Evolutionary conservation across 1,284 basidiomycete species (phyloP).

Genomic region (Malassezia globosa): DNA sequence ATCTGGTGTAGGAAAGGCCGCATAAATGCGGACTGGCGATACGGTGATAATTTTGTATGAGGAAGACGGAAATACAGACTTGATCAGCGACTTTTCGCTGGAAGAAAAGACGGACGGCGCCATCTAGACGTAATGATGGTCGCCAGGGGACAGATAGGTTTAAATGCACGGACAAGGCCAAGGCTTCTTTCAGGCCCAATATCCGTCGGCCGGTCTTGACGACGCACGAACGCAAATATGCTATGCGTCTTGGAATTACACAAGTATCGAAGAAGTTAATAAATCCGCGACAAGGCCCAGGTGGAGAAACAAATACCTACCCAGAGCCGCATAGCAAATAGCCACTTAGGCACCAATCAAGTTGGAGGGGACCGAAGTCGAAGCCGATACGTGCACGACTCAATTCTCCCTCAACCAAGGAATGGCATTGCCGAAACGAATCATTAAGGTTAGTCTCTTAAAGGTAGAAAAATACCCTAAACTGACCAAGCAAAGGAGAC

Average conservation of each 20-base stretch:
- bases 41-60: constrained; percentile 43
- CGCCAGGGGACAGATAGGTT: too few relatives aligned
- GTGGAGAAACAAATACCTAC: too few relatives aligned
- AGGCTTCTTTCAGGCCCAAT: too few relatives aligned
- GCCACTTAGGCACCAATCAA: too few relatives aligned
- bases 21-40: constrained; percentile 43
- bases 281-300: too few relatives aligned
- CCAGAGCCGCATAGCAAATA: too few relatives aligned
- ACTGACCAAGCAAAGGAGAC: constrained; percentile 62
- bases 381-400: too few relatives aligned
- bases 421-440: constrained; percentile 45
- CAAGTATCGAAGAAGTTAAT: too few relatives aligned
- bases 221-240: neutral
- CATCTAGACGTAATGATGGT: too few relatives aligned
- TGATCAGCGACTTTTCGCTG: constrained; percentile 43
- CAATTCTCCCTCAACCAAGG: too few relatives aligned
- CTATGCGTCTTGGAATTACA: neutral
- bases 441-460: constrained; percentile 37
- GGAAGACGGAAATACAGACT: constrained; percentile 37
- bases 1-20: constrained; percentile 25
- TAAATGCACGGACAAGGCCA: neutral
- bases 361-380: too few relatives aligned
- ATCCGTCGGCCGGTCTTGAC: too few relatives aligned
- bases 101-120: constrained; percentile 41
- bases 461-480: neutral